Evolutionary conservation across 768 basidiomycete genomes (phyloP), one percentile per base, ranked within the genome.

Genomic region (Pleurotus pulmonarius): DNA sequence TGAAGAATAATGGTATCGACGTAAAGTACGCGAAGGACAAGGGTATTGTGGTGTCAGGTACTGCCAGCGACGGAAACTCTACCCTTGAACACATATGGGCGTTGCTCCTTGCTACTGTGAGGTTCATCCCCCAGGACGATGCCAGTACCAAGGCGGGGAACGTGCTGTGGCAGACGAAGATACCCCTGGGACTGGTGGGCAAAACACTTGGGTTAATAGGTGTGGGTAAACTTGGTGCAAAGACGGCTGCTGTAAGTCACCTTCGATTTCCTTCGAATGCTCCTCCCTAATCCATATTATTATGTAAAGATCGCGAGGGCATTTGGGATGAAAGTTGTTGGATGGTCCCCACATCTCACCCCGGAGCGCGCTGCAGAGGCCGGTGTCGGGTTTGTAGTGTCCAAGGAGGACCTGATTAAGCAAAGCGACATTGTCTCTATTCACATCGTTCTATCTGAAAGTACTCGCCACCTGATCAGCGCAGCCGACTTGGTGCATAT

Each of bases 61-160:
- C 83, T 0, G 66, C 64, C 0, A 57, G 65, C 1, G 65, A 66
- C 9, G 76, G 79, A 24, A 73, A 78, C 41, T 73, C 81, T 2
- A 87, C 86, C 1, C 61, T 82, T 55, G 85, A 84, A 61, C 83
- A 85, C 59, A 85, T 86, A 43, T 87, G 86, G 86, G 81, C 85
- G 2, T 69, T 78, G 25, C 68, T 77, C 37, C 70, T 88, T n/a
- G 76, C 77, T 8, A 77, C 80, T 1, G 76, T 76, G 41, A 71
- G 83, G 49, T 71, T 80, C 58, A 67, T 87, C 38, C 69, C 67
- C 5, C 59, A 69, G 3, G 86, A 87, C 61, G 75, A 86, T 58
- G 67, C 64, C 3, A 77, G 76, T 60, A 65, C 82, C 13, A 80
- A 76, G 60, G 59, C 62, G 0, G 73, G 75, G 41, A 77, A 76